Evolutionary conservation across 495 filamentous ascomycete species (phyloP).

Genomic region (Tuber indicum): DNA sequence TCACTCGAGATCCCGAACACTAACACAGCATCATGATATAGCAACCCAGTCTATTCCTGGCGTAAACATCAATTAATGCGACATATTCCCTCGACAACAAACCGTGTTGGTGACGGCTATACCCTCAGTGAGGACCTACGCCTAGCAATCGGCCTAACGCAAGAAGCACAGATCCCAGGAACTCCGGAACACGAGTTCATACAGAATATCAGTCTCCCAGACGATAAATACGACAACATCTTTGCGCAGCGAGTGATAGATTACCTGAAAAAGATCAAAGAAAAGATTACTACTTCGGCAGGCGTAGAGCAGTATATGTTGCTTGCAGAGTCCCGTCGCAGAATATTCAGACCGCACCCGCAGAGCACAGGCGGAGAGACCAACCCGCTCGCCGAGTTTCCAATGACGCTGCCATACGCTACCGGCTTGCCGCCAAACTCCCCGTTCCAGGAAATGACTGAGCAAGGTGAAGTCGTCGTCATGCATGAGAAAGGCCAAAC

Average conservation of each 20-base stretch:
- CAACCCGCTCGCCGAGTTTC: conserved; percentile 14
- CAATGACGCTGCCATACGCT: conserved; percentile 10
- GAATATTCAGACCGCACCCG: conserved; percentile 15
- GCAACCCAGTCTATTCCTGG: conserved; percentile 18
- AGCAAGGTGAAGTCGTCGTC: conserved; percentile 5
- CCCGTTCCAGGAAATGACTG: conserved; percentile 9
- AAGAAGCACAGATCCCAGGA: neutral
- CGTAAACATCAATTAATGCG: conserved; percentile 9
- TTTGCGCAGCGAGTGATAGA: neutral
- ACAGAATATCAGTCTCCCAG: neutral
- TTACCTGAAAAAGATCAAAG: conserved; percentile 7
- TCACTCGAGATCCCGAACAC: neutral
- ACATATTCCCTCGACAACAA: conserved; percentile 12
- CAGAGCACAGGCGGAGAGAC: neutral
- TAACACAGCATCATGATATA: neutral
- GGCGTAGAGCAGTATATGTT: conserved; percentile 18
- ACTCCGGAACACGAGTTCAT: conserved; percentile 16
- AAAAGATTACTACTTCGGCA: neutral
- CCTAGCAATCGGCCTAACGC: neutral
- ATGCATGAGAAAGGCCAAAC: neutral
- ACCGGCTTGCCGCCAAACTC: neutral
- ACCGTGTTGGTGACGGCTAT: neutral
- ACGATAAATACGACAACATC: neutral
- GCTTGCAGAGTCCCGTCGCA: conserved; percentile 8
- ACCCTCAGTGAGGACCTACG: conserved; percentile 2